These are phyloP conservation scores for Mycena capillaripes DNA, from an alignment of 768 basidiomycete species.

Conservation along the genomic window DNA sequence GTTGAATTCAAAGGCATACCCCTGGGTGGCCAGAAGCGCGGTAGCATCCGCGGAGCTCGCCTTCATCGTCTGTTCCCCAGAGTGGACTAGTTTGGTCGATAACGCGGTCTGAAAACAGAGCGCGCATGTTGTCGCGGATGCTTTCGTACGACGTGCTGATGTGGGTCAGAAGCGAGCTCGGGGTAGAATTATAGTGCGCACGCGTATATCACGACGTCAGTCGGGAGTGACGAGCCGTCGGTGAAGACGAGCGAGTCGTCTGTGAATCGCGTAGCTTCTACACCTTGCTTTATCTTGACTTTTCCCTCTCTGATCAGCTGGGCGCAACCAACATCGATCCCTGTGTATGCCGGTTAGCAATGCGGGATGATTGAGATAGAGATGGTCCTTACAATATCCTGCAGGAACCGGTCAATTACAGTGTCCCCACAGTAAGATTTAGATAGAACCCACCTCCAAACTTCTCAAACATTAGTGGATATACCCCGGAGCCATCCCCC, in stretches of 20 bases:
- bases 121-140: conserved; percentile 46
- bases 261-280: conserved; percentile 50
- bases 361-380: neutral
- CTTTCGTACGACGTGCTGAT: conserved; percentile 52
- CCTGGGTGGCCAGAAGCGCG: too few species aligned
- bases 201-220: conserved; percentile 58
- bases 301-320: conserved; percentile 22
- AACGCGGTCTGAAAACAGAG: conserved; percentile 54
- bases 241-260: conserved; percentile 47
- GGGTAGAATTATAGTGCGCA: conserved; percentile 43
- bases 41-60: too few species aligned
- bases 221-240: conserved; percentile 47
- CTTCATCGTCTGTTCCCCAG: too few species aligned
- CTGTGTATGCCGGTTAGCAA: neutral
- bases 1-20: too few species aligned
- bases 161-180: neutral
- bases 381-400: conserved; percentile 33
- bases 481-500: too few species aligned
- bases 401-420: conserved; percentile 4
- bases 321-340: conserved; percentile 49
- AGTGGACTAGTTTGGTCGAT: conserved; percentile 48
- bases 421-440: too few species aligned
- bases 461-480: conserved; percentile 42
- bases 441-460: conserved; percentile 30
- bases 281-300: conserved; percentile 52